These are phyloP conservation scores for Fagopyrum homotropicum DNA, from an alignment of 148 eudicot species.

Conservation along the genomic window DNA sequence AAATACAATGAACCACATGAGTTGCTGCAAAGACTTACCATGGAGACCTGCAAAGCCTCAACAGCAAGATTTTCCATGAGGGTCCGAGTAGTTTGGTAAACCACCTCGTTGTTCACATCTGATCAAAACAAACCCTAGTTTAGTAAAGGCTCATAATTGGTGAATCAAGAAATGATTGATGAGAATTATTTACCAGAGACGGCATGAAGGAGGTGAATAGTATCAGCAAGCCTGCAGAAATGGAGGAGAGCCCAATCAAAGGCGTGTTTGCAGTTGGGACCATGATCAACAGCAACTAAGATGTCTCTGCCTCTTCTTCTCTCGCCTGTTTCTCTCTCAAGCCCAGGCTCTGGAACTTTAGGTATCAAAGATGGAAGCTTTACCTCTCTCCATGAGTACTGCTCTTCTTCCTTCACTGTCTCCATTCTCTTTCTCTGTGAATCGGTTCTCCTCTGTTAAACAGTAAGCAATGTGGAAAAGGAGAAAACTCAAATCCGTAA, in stretches of 20 bases:
- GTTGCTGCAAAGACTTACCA: conserved; percentile 38
- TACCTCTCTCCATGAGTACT: conserved; percentile 54
- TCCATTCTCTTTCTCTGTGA: neutral
- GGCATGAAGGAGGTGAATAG: conserved; percentile 66
- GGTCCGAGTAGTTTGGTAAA: conserved; percentile 39
- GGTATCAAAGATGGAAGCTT: conserved; percentile 42
- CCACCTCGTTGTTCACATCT: conserved; percentile 58
- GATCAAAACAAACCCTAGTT: neutral
- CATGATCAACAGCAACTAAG: conserved; percentile 69
- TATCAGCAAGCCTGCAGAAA: conserved; percentile 55
- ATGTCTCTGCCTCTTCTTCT: conserved; percentile 65
- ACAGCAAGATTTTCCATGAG: conserved; percentile 79
- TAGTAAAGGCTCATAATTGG: neutral
- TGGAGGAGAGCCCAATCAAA: conserved; percentile 73
- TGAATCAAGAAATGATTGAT: neutral
- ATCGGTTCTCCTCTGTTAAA: neutral
- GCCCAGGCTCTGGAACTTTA: conserved; percentile 40
- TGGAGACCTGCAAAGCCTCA: conserved; percentile 60
- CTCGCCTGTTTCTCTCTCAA: conserved; percentile 64
- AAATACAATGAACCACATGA: neutral
- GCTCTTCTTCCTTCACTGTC: conserved; percentile 34
- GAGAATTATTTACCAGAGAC: conserved; percentile 37
- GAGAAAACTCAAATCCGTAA: neutral
- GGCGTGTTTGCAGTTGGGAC: conserved; percentile 79
- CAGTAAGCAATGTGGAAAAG: neutral